phyloP scores from a whole-genome alignment of 177 flowering plant species.

The Telopea speciosissima region DNA sequence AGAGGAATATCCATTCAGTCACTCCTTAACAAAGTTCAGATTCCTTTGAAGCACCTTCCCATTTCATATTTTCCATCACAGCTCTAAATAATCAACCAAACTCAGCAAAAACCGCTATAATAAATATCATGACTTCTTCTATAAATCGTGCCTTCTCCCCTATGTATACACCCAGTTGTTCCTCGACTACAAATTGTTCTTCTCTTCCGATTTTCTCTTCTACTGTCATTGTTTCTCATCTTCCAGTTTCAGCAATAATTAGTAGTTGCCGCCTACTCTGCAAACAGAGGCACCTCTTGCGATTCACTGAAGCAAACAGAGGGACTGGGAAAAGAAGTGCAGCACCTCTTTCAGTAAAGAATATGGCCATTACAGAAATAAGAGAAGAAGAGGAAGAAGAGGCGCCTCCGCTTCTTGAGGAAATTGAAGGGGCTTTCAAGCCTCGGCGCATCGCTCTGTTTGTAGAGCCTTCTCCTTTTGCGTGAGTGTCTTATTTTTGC shows the following conservation, averaged over 20 bases:
- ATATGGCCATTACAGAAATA: conserved; percentile 34
- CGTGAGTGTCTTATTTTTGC: conserved; percentile 58
- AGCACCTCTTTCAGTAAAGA: conserved; percentile 13
- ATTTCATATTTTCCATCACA: background rate
- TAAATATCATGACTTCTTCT: conserved; percentile 1
- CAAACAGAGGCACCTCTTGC: background rate
- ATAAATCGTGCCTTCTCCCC: conserved; percentile 18
- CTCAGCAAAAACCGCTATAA: background rate
- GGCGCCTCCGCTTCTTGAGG: conserved; percentile 35
- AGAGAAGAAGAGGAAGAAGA: conserved; percentile 35
- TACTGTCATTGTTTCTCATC: background rate
- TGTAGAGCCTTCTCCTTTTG: conserved; percentile 95
- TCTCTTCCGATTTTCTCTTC: conserved; percentile 5
- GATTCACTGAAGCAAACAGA: conserved; percentile 2
- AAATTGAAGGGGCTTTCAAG: conserved; percentile 32
- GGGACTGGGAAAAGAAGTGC: background rate
- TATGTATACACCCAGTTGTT: background rate
- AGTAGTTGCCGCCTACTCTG: conserved; percentile 18
- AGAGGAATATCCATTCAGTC: conserved; percentile 25
- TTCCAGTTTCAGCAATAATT: background rate
- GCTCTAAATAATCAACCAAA: conserved; percentile 5
- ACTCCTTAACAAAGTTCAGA: conserved; percentile 12
- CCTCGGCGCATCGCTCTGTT: conserved; percentile 88
- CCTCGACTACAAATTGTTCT: background rate
- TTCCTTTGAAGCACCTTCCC: conserved; percentile 8